A percentile compares a stretch with the other conserved stretches of the same genome.
These are phyloP conservation scores for Fusarium sp. DNA, from an alignment of 2,329 filamentous ascomycete species.

Conservation along the genomic window DNA sequence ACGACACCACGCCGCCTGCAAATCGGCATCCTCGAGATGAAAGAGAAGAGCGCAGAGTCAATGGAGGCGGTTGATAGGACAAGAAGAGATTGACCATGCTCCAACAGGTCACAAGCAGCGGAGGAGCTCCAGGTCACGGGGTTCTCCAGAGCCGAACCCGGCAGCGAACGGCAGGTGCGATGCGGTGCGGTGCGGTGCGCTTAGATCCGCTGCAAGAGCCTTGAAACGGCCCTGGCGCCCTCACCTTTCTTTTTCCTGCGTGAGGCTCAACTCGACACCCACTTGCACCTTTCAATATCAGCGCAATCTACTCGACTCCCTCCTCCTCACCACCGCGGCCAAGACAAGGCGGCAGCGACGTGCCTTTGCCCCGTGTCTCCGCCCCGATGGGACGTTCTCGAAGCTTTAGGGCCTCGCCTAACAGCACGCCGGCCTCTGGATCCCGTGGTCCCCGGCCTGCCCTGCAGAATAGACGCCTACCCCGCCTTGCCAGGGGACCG, in stretches of 20 bases:
- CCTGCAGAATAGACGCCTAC: constrained; percentile 12
- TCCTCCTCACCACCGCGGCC: not conserved
- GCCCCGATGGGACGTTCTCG: not conserved
- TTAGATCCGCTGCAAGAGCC: constrained; percentile 13
- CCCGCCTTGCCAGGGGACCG: constrained; percentile 20
- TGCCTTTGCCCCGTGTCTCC: too few relatives aligned
- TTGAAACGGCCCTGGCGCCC: constrained; percentile 23
- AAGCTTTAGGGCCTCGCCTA: not conserved
- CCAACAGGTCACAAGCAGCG: not conserved
- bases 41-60: not conserved
- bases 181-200: not conserved
- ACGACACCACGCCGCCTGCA: constrained; percentile 40
- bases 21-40: not conserved
- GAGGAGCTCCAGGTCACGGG: constrained; percentile 6
- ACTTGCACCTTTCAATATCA: not conserved
- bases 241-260: constrained; percentile 9
- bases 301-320: not conserved
- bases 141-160: not conserved
- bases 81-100: too few relatives aligned
- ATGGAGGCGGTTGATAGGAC: not conserved
- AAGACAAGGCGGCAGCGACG: too few relatives aligned
- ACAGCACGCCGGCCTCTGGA: not conserved
- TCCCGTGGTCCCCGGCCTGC: not conserved
- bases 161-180: not conserved
- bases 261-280: constrained; percentile 18